Conservation (phyloP, 805 yeast genomes). For the Peterozyma toletana region DNA sequence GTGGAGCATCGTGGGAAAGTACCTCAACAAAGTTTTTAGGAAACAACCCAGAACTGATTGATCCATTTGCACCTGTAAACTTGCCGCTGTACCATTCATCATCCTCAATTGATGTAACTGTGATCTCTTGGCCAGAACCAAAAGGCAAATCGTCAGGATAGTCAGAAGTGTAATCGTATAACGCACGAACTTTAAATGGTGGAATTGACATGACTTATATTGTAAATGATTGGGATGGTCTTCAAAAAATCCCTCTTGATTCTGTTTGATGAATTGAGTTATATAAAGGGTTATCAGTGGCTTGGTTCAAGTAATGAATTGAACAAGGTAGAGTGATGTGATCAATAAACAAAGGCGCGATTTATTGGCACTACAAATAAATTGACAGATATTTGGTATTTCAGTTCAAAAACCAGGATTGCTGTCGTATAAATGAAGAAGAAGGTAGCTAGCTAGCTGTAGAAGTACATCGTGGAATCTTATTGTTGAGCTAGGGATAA, state of each 20-base stretch:
- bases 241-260: not conserved
- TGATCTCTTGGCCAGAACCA: constrained; percentile 56
- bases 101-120: constrained; percentile 76
- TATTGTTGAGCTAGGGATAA: too few relatives aligned
- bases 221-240: not conserved
- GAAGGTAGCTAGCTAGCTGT: too few relatives aligned
- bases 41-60: constrained; percentile 61
- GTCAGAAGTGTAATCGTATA: constrained; percentile 57
- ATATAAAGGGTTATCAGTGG: constrained; percentile 18
- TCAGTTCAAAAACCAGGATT: too few relatives aligned
- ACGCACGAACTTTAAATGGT: constrained; percentile 66
- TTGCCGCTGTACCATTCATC: constrained; percentile 87
- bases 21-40: constrained; percentile 75
- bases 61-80: constrained; percentile 39
- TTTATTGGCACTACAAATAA: not conserved
- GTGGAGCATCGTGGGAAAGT: constrained; percentile 6
- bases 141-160: constrained; percentile 83
- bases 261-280: not conserved
- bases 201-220: constrained; percentile 10
- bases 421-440: too few relatives aligned
- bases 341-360: not conserved
- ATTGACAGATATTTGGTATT: too few relatives aligned
- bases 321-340: not conserved
- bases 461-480: too few relatives aligned
- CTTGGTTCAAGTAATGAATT: constrained; percentile 9